Evolutionary conservation across 108 stramenopile genomes (phyloP).

Genomic region (Fistulifera pelliculosa): DNA sequence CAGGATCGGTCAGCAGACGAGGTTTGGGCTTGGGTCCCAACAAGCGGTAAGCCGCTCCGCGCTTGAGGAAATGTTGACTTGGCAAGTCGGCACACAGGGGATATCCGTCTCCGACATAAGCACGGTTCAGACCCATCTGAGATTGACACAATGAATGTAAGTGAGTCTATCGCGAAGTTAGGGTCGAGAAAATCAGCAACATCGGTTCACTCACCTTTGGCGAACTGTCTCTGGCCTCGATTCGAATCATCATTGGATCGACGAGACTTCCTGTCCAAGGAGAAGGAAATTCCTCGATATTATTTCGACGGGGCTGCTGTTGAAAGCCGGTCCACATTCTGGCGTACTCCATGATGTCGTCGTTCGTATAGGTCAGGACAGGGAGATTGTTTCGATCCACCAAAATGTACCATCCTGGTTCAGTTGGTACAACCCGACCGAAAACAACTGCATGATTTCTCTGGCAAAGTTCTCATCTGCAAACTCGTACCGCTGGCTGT

Average conservation of each 20-base stretch:
- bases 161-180: constrained; percentile 27
- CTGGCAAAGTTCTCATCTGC: constrained; percentile 59
- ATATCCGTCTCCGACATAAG: constrained; percentile 58
- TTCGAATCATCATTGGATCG: constrained; percentile 54
- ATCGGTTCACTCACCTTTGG: constrained; percentile 40
- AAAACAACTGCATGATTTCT: constrained; percentile 45
- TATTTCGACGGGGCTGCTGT: constrained; percentile 11
- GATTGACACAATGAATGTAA: neutral
- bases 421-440: constrained; percentile 31
- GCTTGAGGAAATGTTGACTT: constrained; percentile 32
- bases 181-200: constrained; percentile 15
- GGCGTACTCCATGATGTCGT: constrained; percentile 35
- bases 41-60: constrained; percentile 36
- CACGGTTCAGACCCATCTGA: constrained; percentile 27
- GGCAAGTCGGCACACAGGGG: constrained; percentile 39
- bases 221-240: constrained; percentile 42
- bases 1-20: constrained; percentile 10
- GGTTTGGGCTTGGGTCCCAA: constrained; percentile 18
- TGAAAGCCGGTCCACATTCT: constrained; percentile 39
- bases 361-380: constrained; percentile 24
- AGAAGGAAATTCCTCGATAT: constrained; percentile 19
- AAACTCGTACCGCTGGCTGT: constrained; percentile 4
- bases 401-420: constrained; percentile 31
- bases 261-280: constrained; percentile 5
- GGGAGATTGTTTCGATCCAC: constrained; percentile 7